These are phyloP conservation scores for Gleditsia sinensis DNA, from an alignment of 306 rosid species.

Conservation along the genomic window DNA sequence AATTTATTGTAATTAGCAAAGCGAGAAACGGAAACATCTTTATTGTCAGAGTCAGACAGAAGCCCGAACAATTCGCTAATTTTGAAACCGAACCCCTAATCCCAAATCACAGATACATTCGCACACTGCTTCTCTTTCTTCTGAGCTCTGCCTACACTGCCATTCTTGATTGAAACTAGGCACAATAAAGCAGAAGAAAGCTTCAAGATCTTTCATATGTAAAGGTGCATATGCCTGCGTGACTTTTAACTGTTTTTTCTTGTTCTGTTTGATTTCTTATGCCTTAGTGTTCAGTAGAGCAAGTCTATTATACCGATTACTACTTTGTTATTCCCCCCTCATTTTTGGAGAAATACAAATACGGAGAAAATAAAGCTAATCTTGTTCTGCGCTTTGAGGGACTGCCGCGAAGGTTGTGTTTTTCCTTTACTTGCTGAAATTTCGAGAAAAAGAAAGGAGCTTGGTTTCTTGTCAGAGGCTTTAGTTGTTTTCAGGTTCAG, in stretches of 20 bases:
- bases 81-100: not conserved
- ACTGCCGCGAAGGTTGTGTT: not conserved
- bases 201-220: slow-evolving; percentile 20
- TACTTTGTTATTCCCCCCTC: not conserved
- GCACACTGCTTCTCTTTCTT: not conserved
- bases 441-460: not conserved
- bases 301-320: not conserved
- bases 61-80: slow-evolving; percentile 8
- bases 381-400: not conserved
- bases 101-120: not conserved
- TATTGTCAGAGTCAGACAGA: not conserved
- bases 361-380: not conserved
- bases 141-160: not conserved
- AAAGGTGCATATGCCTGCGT: slow-evolving; percentile 24
- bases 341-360: not conserved
- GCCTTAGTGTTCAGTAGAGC: not conserved
- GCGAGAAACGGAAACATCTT: not conserved
- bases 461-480: slow-evolving; percentile 1
- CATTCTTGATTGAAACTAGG: not conserved
- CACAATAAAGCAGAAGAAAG: not conserved
- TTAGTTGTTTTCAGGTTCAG: not conserved
- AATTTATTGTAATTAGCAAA: not conserved
- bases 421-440: not conserved
- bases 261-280: not conserved
- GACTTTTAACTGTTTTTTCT: not conserved